Percentiles rank a stretch among this genome's conserved stretches.
Conservation (phyloP, 768 basidiomycete species). For the Paxillus involutus region DNA sequence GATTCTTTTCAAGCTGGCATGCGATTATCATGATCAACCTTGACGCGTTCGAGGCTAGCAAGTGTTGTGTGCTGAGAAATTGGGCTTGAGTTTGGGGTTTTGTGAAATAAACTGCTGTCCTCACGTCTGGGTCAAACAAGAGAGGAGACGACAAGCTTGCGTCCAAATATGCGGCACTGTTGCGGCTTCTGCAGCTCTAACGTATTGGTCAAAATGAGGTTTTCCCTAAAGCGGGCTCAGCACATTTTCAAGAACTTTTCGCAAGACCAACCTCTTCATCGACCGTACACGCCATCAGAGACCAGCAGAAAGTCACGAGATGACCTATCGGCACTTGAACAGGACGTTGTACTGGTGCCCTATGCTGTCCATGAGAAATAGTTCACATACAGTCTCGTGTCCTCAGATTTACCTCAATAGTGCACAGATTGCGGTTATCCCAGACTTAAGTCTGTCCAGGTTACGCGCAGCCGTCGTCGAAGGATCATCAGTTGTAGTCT, state of each 20-base stretch:
- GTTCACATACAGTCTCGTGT: neutral
- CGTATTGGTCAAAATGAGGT: conserved; percentile 47
- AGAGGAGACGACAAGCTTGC: conserved; percentile 52
- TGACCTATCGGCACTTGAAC: conserved; percentile 70
- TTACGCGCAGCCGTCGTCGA: conserved; percentile 51
- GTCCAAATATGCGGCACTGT: conserved; percentile 48
- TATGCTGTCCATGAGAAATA: conserved; percentile 24
- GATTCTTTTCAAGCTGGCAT: conserved; percentile 61
- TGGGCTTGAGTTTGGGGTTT: neutral
- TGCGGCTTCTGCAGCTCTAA: conserved; percentile 53
- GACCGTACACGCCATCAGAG: conserved; percentile 46
- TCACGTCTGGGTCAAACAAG: conserved; percentile 50
- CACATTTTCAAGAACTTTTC: conserved; percentile 1
- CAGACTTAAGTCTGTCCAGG: conserved; percentile 60
- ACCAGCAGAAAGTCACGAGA: conserved; percentile 50
- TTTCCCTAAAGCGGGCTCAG: conserved; percentile 38
- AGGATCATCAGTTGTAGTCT: conserved; percentile 42
- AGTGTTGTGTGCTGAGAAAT: conserved; percentile 46
- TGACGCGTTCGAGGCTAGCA: conserved; percentile 56
- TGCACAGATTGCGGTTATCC: conserved; percentile 48
- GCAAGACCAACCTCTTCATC: conserved; percentile 43
- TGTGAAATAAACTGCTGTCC: conserved; percentile 10
- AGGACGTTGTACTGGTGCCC: conserved; percentile 56
- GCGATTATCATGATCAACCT: conserved; percentile 52
- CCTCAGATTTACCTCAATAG: conserved; percentile 49